Conservation (phyloP, 805 yeast species). For the Cyberlindnera misumaiensis region DNA sequence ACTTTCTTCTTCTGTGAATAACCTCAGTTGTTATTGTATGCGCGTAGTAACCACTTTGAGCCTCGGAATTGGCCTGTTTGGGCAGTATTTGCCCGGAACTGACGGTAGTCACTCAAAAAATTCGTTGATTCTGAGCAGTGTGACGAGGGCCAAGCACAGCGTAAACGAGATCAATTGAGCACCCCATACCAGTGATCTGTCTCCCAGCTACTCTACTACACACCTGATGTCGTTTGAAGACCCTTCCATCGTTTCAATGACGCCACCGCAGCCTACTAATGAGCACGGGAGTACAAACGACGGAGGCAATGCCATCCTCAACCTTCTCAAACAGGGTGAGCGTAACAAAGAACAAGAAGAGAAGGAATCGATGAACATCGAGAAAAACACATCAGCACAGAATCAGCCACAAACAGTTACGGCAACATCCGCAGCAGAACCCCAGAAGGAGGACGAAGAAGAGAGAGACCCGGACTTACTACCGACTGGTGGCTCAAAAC, state of each 20-base stretch:
- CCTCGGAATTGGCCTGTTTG: too few species aligned
- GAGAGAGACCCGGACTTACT: slow-evolving; percentile 1
- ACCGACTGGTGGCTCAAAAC: slow-evolving; percentile 2
- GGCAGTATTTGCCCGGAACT: neutral
- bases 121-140: neutral
- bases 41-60: too few species aligned
- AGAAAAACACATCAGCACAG: neutral
- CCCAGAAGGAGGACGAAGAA: neutral
- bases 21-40: too few species aligned
- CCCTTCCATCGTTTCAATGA: slow-evolving; percentile 17
- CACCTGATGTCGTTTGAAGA: slow-evolving; percentile 14
- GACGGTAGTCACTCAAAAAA: neutral
- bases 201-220: too few species aligned
- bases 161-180: too few species aligned
- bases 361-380: slow-evolving; percentile 3
- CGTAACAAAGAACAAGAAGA: slow-evolving; percentile 20
- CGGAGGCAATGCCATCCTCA: slow-evolving; percentile 20
- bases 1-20: too few species aligned
- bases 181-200: too few species aligned
- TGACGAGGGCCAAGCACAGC: neutral
- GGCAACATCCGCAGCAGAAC: slow-evolving; percentile 7
- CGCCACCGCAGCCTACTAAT: slow-evolving; percentile 1
- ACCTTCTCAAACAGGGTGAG: slow-evolving; percentile 21
- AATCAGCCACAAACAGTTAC: slow-evolving; percentile 5
- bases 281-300: slow-evolving; percentile 1